These are phyloP conservation scores for Saururus chinensis DNA, from an alignment of 164 flowering plant species.

Conservation along the genomic window DNA sequence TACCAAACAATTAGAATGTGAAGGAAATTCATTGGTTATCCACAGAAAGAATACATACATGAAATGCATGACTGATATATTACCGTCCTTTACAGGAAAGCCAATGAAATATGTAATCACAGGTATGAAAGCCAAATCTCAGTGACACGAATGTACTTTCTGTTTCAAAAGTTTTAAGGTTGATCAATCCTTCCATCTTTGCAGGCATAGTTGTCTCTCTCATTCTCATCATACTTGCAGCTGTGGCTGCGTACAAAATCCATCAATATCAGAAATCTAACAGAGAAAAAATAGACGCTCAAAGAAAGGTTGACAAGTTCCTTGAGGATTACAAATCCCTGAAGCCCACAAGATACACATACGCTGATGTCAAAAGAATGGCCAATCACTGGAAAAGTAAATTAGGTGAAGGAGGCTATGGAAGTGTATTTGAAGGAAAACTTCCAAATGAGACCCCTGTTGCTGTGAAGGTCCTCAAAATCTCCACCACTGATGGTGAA, in stretches of 20 bases:
- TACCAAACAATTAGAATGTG: too few relatives aligned
- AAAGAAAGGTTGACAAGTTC: constrained; percentile 1
- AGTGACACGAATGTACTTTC: too few relatives aligned
- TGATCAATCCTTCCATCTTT: too few relatives aligned
- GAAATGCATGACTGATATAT: too few relatives aligned
- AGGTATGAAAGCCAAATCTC: too few relatives aligned
- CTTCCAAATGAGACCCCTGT: background rate
- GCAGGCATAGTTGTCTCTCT: too few relatives aligned
- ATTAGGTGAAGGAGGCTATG: constrained; percentile 9
- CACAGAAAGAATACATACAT: too few relatives aligned
- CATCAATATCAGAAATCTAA: background rate
- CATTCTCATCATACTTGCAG: too few relatives aligned
- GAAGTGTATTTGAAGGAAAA: constrained; percentile 3
- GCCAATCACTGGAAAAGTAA: background rate
- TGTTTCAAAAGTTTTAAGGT: too few relatives aligned
- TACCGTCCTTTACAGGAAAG: too few relatives aligned
- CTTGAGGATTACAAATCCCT: constrained; percentile 2
- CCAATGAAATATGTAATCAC: too few relatives aligned
- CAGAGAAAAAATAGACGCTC: background rate
- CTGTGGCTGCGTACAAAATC: background rate
- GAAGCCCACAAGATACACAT: constrained; percentile 2
- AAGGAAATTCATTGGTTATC: too few relatives aligned
- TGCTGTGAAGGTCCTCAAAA: constrained; percentile 9
- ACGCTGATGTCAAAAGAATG: constrained; percentile 3
- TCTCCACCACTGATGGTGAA: background rate